Base-by-base conservation (phyloP, 345 rosid genomes). In the Toxicodendron radicans region DNA sequence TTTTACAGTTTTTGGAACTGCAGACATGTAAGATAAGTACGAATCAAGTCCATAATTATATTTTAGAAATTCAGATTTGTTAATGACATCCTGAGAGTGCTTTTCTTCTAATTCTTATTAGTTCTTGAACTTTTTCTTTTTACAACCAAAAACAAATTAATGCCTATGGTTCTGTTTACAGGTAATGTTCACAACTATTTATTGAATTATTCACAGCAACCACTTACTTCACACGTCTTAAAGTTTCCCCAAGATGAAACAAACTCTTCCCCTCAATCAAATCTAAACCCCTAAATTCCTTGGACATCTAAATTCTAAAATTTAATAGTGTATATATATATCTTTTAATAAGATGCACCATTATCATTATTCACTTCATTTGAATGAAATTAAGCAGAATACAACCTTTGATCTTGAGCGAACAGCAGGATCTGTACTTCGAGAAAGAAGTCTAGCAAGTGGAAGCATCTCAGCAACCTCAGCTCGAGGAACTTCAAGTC, bases 391-490 rank as follows among this genome's bases (percentile, higher is more conserved):
- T 63, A 82, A 78, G 58, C 33, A 67, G 75, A 64, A 79, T 60
- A 75, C 43, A 69, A 95, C 99, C 99, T 95, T 95, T 75, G 99
- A 91, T 85, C 97, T 88, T 71, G 91, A 87, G 51, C 84, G 99
- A 80, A 95, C 97, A 80, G 92, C 97, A 75, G 99, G 99, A 89
- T 95, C 99, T 69, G 92, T 85, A 82, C 97, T 92, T 82, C 97
- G 88, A 75, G 99, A 95, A 74, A 95, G 91, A 76, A 95, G 97
- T 80, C 97, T 87, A 54, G 99, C 99, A 81, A 95, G 93, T 65
- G 97, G 99, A 80, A 95, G 99, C 99, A 95, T 95, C 89, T 95
- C 99, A 67, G 95, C 94, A 68, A 91, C 95, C 88, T 95, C 97
- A 68, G 99, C 99, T 79, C 85, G 88, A 68, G 99, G 95, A 84